phyloP scores from a whole-genome alignment of 2,329 filamentous ascomycete species.

The Scedosporium apiospermum region DNA sequence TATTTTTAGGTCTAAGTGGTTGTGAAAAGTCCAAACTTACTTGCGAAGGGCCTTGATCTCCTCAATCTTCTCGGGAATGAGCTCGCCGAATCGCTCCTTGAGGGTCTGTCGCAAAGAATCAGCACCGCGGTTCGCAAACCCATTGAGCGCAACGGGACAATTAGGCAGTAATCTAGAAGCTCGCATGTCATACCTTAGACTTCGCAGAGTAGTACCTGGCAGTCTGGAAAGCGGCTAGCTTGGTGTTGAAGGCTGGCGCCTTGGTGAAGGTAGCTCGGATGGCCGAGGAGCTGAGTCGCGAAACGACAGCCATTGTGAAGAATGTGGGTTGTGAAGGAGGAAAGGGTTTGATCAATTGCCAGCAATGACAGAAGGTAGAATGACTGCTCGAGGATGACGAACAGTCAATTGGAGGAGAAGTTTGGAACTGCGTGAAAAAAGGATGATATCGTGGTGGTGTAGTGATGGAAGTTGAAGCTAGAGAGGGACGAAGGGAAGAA shows the following conservation, averaged over 20 bases:
- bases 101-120: constrained; percentile 53
- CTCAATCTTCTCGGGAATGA: constrained; percentile 92
- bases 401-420: constrained; percentile 8
- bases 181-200: constrained; percentile 56
- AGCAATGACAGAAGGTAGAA: neutral
- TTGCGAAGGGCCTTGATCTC: constrained; percentile 98
- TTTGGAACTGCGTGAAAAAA: constrained; percentile 15
- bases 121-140: neutral
- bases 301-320: constrained; percentile 67
- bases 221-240: constrained; percentile 67
- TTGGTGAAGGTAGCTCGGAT: constrained; percentile 63
- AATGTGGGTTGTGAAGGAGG: constrained; percentile 10
- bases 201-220: constrained; percentile 90
- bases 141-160: neutral
- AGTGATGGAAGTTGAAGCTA: constrained; percentile 10
- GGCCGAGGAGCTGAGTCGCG: constrained; percentile 73
- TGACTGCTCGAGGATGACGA: neutral
- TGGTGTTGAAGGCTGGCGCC: constrained; percentile 57
- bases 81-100: constrained; percentile 97
- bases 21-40: constrained; percentile 42
- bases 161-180: neutral
- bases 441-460: constrained; percentile 10
- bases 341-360: constrained; percentile 8
- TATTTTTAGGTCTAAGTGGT: neutral
- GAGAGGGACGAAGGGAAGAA: constrained; percentile 22